Evolutionary conservation across 176 grass and related monocot genomes (phyloP).

Genomic region (Carex scoparia): DNA sequence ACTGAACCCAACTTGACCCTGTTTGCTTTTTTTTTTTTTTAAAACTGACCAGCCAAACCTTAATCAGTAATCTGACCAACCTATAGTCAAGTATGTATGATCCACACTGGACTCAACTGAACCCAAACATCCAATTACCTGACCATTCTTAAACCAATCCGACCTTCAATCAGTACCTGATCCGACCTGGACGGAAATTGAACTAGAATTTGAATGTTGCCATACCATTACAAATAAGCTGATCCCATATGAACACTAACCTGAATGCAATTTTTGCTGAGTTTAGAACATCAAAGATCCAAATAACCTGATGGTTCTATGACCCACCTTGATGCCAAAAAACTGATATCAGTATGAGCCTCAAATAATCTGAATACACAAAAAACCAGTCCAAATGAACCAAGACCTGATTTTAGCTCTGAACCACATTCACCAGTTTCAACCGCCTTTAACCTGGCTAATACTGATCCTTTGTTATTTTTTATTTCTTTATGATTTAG

Average conservation of each 20-base stretch:
- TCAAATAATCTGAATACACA: not conserved
- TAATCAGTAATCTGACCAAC: not conserved
- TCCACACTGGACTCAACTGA: not conserved
- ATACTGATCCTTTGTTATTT: not conserved
- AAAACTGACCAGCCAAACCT: not conserved
- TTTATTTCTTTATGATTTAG: constrained; percentile 36
- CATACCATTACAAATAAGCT: not conserved
- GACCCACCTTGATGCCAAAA: not conserved
- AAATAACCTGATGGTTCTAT: not conserved
- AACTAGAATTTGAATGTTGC: not conserved
- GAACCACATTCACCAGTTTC: not conserved
- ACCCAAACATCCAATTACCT: not conserved
- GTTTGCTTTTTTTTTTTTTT: not conserved
- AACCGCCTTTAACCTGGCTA: not conserved
- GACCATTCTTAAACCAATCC: not conserved
- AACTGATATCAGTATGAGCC: not conserved
- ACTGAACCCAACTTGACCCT: not conserved
- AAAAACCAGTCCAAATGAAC: not conserved
- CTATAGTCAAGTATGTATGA: not conserved
- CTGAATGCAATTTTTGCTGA: not conserved
- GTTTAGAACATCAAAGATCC: not conserved
- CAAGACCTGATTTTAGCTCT: not conserved
- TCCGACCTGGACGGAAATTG: not conserved
- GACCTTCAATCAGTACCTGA: not conserved
- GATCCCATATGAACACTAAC: not conserved